These are phyloP conservation scores for Calonectria naviculata DNA, from an alignment of 2,329 filamentous ascomycete genomes.

Conservation along the genomic window DNA sequence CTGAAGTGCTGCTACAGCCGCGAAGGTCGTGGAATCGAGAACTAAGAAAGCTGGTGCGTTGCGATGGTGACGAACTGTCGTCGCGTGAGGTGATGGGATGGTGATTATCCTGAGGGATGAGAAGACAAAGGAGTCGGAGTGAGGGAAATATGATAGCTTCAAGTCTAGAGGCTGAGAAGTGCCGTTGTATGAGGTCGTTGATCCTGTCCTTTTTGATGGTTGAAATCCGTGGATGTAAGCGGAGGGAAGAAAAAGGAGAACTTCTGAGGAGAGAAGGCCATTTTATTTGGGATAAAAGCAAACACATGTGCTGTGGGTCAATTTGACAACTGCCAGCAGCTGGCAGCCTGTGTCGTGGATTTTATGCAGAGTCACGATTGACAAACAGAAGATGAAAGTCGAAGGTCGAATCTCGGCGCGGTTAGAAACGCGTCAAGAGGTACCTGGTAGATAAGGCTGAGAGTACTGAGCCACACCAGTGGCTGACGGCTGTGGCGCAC, in stretches of 20 bases:
- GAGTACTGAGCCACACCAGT: slow-evolving; percentile 26
- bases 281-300: background rate
- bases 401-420: slow-evolving; percentile 15
- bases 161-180: background rate
- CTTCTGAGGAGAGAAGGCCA: background rate
- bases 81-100: background rate
- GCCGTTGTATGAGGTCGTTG: background rate
- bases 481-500: slow-evolving; percentile 29
- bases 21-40: background rate
- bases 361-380: background rate
- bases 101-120: background rate
- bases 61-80: background rate
- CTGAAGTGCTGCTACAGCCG: background rate
- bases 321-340: background rate
- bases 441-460: slow-evolving; percentile 36
- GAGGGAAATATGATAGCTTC: background rate
- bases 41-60: background rate
- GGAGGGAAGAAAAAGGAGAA: background rate
- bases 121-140: background rate
- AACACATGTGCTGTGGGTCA: background rate
- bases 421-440: slow-evolving; percentile 1
- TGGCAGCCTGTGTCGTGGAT: background rate
- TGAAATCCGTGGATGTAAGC: background rate
- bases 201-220: background rate
- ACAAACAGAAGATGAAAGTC: background rate